These are phyloP conservation scores for Xylaria sp. DNA, from an alignment of 2,329 filamentous ascomycete species.

Conservation along the genomic window DNA sequence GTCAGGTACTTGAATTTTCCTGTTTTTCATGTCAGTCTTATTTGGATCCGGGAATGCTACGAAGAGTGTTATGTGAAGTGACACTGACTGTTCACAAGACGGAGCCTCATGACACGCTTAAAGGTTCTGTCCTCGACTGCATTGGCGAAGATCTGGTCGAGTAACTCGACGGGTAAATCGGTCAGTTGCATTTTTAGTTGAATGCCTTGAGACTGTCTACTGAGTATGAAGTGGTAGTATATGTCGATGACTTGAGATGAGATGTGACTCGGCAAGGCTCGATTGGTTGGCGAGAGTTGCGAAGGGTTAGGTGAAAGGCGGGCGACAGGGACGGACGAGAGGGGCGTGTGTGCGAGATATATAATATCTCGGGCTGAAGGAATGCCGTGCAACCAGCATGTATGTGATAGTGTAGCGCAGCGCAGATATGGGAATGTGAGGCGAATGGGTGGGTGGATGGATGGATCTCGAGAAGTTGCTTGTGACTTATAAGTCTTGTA, in stretches of 20 bases:
- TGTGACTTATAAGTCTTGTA: neutral
- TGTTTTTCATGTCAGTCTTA: constrained; percentile 8
- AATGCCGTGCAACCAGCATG: neutral
- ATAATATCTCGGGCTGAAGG: neutral
- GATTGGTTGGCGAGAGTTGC: neutral
- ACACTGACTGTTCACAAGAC: constrained; percentile 19
- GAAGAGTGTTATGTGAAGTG: neutral
- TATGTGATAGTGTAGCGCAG: neutral
- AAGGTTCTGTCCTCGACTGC: constrained; percentile 20
- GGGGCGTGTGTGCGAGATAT: neutral
- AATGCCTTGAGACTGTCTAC: neutral
- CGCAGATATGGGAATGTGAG: neutral
- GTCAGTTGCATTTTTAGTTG: constrained; percentile 11
- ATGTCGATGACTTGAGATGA: neutral
- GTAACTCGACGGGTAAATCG: constrained; percentile 21
- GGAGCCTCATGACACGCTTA: constrained; percentile 22
- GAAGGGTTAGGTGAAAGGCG: neutral
- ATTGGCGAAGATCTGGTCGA: constrained; percentile 20
- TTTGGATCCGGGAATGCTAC: too few species aligned
- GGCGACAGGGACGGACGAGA: neutral
- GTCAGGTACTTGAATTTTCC: constrained; percentile 19
- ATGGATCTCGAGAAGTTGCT: neutral
- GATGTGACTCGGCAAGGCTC: neutral
- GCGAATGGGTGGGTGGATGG: neutral
- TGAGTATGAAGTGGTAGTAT: neutral